Evolutionary conservation across 1,284 basidiomycete genomes (phyloP), one percentile per base, ranked within the genome.

Genomic region (Afroboletus lepidellus): DNA sequence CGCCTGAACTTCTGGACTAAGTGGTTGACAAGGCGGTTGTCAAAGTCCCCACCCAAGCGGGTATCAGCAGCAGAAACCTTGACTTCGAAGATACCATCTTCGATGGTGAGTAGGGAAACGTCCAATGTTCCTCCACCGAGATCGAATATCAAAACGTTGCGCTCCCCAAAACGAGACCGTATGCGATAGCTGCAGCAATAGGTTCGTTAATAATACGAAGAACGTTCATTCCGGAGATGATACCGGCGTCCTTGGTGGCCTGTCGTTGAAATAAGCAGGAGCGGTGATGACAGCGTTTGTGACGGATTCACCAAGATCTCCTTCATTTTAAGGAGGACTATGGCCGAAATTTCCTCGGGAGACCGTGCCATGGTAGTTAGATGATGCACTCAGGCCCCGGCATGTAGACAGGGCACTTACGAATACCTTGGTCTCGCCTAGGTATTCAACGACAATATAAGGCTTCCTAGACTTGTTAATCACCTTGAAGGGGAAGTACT

Each of bases 151-250:
- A 98, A 94, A 65, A 98, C 94, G 74, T 97, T 94, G 85, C 98
- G n/a, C n/a, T n/a, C n/a, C n/a, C n/a, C n/a, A n/a, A n/a, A n/a
- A n/a, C 96, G 48, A 99, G 89, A 79, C 96, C 96, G 74, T 98
- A 98, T 61, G 96, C 95, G 74, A 94, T 94, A 56, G 96, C 96
- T 58, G 96, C 95, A 47, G 96, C 95, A 47, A 96, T 98, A 48
- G 96, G 96, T 76, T 99, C 96, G 77, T 98, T 98, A 77, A 99
- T 95, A 73, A 98, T 98, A 77, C 95, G 93, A 65, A 98, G 89
- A 55, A 98, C 92, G 60, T 89, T 85, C 49, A 99, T 89, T 73
- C 96, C 95, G 47, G 96, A 94, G 64, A 98, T 98, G 36, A 89
- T 92, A 65, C 96, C 96, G 59, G 96, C 94, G 69, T 99, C 96